Evolutionary conservation across 73 alveolate genomes (phyloP).

Genomic region (Paramecium sexaurelia): DNA sequence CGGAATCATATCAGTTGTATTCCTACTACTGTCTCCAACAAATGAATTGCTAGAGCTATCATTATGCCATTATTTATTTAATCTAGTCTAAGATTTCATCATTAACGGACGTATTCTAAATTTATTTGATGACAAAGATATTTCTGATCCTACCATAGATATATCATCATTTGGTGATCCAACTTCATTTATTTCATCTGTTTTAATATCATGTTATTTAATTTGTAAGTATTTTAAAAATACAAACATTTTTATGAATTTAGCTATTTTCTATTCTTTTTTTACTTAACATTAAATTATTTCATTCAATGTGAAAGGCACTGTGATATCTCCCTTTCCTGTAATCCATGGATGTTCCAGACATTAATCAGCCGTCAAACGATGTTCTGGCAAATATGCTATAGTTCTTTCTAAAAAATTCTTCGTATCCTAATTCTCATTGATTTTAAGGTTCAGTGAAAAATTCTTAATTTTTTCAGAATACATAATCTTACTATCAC

Average conservation of each 20-base stretch:
- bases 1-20: not conserved
- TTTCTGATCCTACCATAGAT: not conserved
- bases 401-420: slow-evolving; percentile 1
- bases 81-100: not conserved
- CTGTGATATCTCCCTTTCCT: not conserved
- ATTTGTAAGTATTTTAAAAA: not conserved
- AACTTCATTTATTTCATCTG: not conserved
- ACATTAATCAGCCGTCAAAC: slow-evolving; percentile 46
- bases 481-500: not conserved
- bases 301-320: slow-evolving; percentile 4
- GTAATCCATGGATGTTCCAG: slow-evolving; percentile 41
- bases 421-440: not conserved
- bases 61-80: not conserved
- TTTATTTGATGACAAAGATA: not conserved
- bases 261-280: not conserved
- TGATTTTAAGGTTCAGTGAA: not conserved
- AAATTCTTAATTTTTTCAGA: not conserved
- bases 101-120: slow-evolving; percentile 8
- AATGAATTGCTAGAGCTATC: not conserved
- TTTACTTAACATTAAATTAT: not conserved
- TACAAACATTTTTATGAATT: not conserved
- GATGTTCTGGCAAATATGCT: slow-evolving; percentile 15
- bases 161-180: not conserved
- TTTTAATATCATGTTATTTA: not conserved
- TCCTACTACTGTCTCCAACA: not conserved